Percentiles rank a stretch among this genome's conserved stretches.
Conservation (phyloP, 805 yeast genomes). For the Teunomyces gatunensis region DNA sequence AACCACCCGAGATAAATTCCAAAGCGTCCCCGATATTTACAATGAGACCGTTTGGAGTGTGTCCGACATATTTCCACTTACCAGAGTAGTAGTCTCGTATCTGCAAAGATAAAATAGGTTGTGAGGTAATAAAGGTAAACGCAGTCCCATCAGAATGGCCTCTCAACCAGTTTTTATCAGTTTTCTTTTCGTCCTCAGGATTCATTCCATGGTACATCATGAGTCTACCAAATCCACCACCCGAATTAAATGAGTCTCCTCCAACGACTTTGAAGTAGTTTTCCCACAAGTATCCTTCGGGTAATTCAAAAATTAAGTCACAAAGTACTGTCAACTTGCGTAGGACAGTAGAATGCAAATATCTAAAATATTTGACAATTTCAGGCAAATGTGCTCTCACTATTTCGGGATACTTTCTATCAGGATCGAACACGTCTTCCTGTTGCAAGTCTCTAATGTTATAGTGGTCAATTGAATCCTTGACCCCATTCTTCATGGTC, state of each 20-base stretch:
- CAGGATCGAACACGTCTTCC: conserved; percentile 17
- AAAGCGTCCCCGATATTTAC: conserved; percentile 30
- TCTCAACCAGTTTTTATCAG: conserved; percentile 25
- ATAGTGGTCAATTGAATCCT: conserved; percentile 26
- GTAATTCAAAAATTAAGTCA: conserved; percentile 26
- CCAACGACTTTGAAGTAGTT: conserved; percentile 24
- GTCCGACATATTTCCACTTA: conserved; percentile 30
- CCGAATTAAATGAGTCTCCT: conserved; percentile 22
- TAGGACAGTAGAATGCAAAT: conserved; percentile 19
- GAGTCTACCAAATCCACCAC: conserved; percentile 29
- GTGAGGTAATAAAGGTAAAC: conserved; percentile 30
- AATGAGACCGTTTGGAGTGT: conserved; percentile 26
- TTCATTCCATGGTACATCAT: conserved; percentile 28
- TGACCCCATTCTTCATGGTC: conserved; percentile 29
- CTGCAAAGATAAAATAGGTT: conserved; percentile 29
- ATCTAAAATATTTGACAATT: conserved; percentile 21
- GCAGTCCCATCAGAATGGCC: conserved; percentile 33
- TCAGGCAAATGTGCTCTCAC: conserved; percentile 22
- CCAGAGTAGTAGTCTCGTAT: conserved; percentile 29
- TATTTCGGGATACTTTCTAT: conserved; percentile 23
- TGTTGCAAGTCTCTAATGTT: conserved; percentile 27
- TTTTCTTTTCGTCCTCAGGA: conserved; percentile 21
- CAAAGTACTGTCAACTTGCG: conserved; percentile 23
- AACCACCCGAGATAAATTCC: conserved; percentile 31
- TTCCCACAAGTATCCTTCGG: conserved; percentile 28